phyloP scores from a whole-genome alignment of 2,329 filamentous ascomycete genomes.

The Aspergillus quadrilineatus region DNA sequence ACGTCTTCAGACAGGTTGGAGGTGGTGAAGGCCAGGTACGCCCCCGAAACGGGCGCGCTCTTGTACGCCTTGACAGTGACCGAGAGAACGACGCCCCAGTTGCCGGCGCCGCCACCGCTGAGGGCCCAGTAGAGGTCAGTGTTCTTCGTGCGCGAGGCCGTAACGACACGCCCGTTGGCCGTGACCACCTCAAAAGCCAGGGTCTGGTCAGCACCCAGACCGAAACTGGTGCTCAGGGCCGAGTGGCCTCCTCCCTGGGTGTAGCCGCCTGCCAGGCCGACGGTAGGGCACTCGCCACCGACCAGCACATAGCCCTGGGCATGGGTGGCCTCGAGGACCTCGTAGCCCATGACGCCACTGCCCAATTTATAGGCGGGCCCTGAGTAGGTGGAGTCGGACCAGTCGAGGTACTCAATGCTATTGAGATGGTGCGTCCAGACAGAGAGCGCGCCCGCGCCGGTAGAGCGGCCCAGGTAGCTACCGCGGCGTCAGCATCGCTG shows the following conservation, averaged over 20 bases:
- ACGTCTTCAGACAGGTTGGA: conserved; percentile 40
- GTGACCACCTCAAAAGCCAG: conserved; percentile 58
- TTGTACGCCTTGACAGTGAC: conserved; percentile 55
- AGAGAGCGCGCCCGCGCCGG: conserved; percentile 54
- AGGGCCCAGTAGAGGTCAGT: conserved; percentile 63
- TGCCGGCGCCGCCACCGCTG: conserved; percentile 60
- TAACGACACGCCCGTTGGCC: conserved; percentile 49
- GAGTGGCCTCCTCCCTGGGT: conserved; percentile 62
- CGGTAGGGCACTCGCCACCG: conserved; percentile 55
- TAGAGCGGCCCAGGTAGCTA: conserved; percentile 55
- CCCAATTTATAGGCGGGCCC: conserved; percentile 55
- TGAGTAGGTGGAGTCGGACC: conserved; percentile 44
- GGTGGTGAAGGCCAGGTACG: conserved; percentile 44
- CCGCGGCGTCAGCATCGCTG: background rate
- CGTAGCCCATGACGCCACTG: conserved; percentile 54
- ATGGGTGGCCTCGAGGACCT: conserved; percentile 51
- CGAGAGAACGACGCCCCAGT: conserved; percentile 57
- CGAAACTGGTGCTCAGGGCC: conserved; percentile 53
- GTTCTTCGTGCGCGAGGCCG: conserved; percentile 50
- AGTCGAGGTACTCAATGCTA: conserved; percentile 33
- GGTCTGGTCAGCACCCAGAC: conserved; percentile 60
- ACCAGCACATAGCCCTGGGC: conserved; percentile 52
- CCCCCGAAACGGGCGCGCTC: conserved; percentile 46
- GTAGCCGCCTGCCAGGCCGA: conserved; percentile 61
- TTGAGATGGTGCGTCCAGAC: conserved; percentile 37